These are phyloP conservation scores for Cytospora schulzeri DNA, from an alignment of 2,329 filamentous ascomycete genomes.

Conservation along the genomic window DNA sequence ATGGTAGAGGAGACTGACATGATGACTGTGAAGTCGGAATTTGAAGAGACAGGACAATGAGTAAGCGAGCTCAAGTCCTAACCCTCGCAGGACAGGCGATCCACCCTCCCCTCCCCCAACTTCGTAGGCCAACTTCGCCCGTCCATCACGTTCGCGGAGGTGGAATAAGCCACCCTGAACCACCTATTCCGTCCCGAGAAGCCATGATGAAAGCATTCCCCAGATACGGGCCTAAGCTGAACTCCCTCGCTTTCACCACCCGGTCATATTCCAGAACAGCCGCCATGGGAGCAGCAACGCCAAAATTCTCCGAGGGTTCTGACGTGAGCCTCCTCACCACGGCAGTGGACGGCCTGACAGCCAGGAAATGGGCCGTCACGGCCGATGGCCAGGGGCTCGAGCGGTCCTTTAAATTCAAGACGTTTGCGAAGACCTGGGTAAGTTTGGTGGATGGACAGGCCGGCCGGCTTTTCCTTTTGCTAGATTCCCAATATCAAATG, in stretches of 20 bases:
- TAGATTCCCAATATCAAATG: not conserved
- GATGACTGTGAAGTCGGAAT: no score
- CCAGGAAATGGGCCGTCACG: slow-evolving; percentile 53
- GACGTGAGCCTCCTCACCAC: slow-evolving; percentile 42
- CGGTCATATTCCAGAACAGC: slow-evolving; percentile 9
- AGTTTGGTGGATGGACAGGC: slow-evolving; percentile 32
- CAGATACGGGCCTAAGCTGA: not conserved
- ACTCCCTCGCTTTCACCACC: not conserved
- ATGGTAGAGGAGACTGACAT: no score
- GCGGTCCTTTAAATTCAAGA: slow-evolving; percentile 65
- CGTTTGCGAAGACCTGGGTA: slow-evolving; percentile 67
- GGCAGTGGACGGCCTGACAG: slow-evolving; percentile 41
- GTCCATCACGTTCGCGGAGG: not conserved
- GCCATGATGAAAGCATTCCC: slow-evolving; percentile 4
- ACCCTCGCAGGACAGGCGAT: not conserved
- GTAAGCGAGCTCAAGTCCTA: not conserved
- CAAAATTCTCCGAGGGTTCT: slow-evolving; percentile 48
- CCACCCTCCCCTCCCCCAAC: not conserved
- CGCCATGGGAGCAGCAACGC: slow-evolving; percentile 18
- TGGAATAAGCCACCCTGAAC: not conserved
- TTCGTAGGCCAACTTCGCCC: not conserved
- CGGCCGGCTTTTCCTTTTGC: slow-evolving; percentile 1
- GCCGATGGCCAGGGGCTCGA: slow-evolving; percentile 57
- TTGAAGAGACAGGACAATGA: no score
- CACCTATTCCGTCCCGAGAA: not conserved